Conservation (phyloP, 2,329 filamentous ascomycete species). For the Xylariales sp. region DNA sequence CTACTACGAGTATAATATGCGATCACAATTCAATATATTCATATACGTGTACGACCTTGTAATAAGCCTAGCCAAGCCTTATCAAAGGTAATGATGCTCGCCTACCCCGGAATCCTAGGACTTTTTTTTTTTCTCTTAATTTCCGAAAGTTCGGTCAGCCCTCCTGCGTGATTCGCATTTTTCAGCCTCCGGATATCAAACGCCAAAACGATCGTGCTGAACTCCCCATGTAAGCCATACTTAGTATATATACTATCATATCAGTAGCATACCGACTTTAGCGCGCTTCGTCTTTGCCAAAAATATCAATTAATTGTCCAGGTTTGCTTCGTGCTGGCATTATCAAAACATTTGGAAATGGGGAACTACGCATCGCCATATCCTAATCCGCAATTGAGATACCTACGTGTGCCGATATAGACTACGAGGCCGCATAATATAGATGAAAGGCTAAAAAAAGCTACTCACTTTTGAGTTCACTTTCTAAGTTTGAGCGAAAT, state of each 20-base stretch:
- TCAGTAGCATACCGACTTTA: background rate
- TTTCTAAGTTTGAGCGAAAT: background rate
- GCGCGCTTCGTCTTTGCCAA: constrained; percentile 9
- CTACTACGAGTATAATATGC: too few species aligned
- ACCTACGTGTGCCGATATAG: background rate
- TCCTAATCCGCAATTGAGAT: background rate
- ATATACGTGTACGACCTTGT: background rate
- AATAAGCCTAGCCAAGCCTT: background rate
- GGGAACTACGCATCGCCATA: background rate
- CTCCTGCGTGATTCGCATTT: background rate
- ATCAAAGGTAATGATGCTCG: background rate
- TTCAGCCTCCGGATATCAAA: constrained; percentile 5
- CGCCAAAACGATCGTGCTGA: background rate
- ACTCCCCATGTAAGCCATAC: background rate
- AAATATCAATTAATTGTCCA: background rate
- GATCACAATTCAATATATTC: too few species aligned
- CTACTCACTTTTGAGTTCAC: background rate
- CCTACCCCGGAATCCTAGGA: background rate
- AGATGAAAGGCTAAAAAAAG: background rate
- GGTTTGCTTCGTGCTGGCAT: background rate
- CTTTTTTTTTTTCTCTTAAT: constrained; percentile 6
- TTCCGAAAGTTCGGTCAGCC: background rate
- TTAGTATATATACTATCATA: background rate
- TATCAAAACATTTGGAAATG: background rate
- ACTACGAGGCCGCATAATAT: background rate